Percentiles rank a stretch among this genome's conserved stretches.
phyloP scores from a whole-genome alignment of 352 stramenopile species.

The Phytophthora cryptogea region DNA sequence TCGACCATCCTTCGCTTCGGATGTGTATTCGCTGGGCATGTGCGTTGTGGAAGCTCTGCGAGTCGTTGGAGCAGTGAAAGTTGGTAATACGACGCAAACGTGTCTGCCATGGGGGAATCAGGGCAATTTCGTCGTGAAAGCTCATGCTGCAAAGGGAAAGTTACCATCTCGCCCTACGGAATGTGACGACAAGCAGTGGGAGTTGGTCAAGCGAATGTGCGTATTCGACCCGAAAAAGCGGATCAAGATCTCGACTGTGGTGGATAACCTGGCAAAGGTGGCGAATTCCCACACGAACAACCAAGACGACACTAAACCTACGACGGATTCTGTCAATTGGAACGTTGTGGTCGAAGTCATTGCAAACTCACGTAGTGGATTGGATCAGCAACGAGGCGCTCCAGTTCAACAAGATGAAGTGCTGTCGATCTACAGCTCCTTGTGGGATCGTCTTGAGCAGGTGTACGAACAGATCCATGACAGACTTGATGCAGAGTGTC shows the following conservation, averaged over 20 bases:
- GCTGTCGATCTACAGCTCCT: background rate
- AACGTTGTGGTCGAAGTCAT: background rate
- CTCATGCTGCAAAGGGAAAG: background rate
- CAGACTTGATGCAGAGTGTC: background rate
- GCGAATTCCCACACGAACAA: background rate
- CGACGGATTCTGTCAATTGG: background rate
- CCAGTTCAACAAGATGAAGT: background rate
- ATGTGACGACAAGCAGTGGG: conserved; percentile 1
- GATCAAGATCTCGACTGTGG: conserved; percentile 21
- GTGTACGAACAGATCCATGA: background rate
- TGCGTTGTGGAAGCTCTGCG: conserved; percentile 14
- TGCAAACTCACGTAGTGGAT: background rate
- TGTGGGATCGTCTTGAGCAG: conserved; percentile 4
- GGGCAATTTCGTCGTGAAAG: background rate
- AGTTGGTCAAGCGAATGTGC: conserved; percentile 12
- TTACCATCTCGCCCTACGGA: background rate
- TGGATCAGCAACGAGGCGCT: background rate
- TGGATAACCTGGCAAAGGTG: conserved; percentile 5
- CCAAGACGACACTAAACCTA: background rate
- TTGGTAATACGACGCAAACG: background rate
- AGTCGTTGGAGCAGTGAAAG: conserved; percentile 6
- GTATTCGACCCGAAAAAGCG: background rate
- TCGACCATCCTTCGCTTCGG: conserved; percentile 4
- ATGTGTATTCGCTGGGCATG: conserved; percentile 20
- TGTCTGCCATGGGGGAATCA: conserved; percentile 4